Evolutionary conservation across 1,139 yeast species (phyloP).

Genomic region (Diutina sp.): DNA sequence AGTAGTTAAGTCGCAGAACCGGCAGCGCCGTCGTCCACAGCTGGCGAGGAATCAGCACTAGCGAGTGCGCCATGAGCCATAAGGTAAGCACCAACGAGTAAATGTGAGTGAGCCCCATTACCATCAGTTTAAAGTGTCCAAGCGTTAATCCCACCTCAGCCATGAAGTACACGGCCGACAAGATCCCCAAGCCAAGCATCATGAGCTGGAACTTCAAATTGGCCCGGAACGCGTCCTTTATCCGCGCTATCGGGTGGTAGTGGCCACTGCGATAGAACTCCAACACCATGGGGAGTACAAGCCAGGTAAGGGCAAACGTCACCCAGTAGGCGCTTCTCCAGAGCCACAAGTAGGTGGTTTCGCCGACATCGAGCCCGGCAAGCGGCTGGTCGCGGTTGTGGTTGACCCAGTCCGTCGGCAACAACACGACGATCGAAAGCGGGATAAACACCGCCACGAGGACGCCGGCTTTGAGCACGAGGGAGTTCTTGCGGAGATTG

Average conservation of each 20-base stretch:
- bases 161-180: constrained; percentile 49
- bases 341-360: constrained; percentile 34
- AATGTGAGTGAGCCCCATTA: constrained; percentile 70
- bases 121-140: constrained; percentile 47
- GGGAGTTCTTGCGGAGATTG: neutral
- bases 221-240: constrained; percentile 44
- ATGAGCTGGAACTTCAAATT: constrained; percentile 51
- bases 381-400: constrained; percentile 3
- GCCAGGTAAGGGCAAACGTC: constrained; percentile 67
- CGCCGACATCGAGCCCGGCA: constrained; percentile 19
- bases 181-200: constrained; percentile 37
- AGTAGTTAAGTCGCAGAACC: constrained; percentile 23
- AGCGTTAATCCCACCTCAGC: constrained; percentile 49
- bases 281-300: constrained; percentile 56
- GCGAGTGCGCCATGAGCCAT: constrained; percentile 81
- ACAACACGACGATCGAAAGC: neutral
- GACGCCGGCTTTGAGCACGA: neutral
- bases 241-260: constrained; percentile 28
- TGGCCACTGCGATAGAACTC: constrained; percentile 66
- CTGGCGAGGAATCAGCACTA: constrained; percentile 52
- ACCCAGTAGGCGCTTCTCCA: constrained; percentile 79
- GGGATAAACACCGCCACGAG: constrained; percentile 1
- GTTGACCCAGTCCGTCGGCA: neutral
- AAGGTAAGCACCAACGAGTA: constrained; percentile 64
- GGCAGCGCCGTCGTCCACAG: constrained; percentile 37